phyloP scores from a whole-genome alignment of 139 green algal genomes.

The Chlamydomonas incerta region DNA sequence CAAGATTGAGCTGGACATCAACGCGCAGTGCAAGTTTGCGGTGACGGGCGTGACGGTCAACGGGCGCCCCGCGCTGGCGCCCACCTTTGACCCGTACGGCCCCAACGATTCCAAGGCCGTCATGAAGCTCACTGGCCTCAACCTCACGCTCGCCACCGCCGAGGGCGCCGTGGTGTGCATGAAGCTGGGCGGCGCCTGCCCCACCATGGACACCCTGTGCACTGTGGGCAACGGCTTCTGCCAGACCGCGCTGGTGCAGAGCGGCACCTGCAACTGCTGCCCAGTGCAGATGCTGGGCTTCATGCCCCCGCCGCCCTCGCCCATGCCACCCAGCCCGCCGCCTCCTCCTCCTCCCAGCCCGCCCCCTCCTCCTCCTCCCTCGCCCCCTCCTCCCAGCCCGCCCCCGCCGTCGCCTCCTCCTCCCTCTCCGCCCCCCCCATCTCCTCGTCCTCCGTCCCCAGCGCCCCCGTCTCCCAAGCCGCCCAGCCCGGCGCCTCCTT shows the following conservation, averaged over 20 bases:
- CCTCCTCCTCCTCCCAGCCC: constrained; percentile 6
- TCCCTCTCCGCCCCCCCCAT: background rate
- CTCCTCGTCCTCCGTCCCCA: background rate
- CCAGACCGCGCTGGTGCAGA: constrained; percentile 33
- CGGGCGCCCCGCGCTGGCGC: background rate
- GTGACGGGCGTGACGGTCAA: constrained; percentile 1
- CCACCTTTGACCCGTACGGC: constrained; percentile 23
- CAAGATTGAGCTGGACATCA: constrained; percentile 43
- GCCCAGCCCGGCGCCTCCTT: background rate
- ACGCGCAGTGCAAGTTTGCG: constrained; percentile 10
- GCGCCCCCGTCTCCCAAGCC: background rate
- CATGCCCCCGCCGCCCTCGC: constrained; percentile 31
- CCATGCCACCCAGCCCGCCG: background rate
- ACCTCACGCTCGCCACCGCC: constrained; percentile 35
- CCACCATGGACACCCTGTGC: constrained; percentile 28
- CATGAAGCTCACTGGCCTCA: constrained; percentile 27
- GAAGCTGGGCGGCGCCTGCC: constrained; percentile 1
- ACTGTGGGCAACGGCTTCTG: constrained; percentile 25
- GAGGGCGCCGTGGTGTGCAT: constrained; percentile 42
- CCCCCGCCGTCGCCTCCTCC: background rate
- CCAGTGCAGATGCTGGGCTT: constrained; percentile 30
- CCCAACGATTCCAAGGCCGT: constrained; percentile 17
- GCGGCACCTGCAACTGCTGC: constrained; percentile 47
- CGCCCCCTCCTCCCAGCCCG: background rate
- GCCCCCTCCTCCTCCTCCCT: constrained; percentile 1